Base-by-base conservation (phyloP, 371 early-diverging fungal genomes). In the Syncephalis plumigaleata region DNA sequence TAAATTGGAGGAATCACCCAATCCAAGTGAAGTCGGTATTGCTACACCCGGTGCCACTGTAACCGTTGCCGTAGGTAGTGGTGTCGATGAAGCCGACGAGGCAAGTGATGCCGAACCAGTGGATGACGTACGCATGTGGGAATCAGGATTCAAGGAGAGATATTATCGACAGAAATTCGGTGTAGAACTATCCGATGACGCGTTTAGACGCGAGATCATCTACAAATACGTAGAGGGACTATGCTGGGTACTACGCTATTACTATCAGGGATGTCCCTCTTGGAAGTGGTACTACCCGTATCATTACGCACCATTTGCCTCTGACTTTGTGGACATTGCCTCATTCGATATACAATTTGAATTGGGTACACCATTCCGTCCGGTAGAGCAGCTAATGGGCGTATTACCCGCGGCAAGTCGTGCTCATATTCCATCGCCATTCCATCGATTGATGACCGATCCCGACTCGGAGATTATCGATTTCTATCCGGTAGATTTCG, bases 231-330 rank as follows among this genome's bases (percentile, higher is more conserved):
- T 96, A 39, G 89, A 93, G 59, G 98, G 98, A n/a, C 70, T 98
- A 26, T 82, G 85, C 54, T 98, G 99, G 99, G 92, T 98, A 21
- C 78, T 95, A 48, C 78, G 80, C 55, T 99, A 99, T 64, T 99
- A 99, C 57, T 91, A 91, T 61, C 74, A 81, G 57, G 79, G 96
- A 17, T 84, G 85, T 50, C 86, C 80, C 11, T 89, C 91, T 18
- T 99, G 99, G 99, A 79, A 84, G 27, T 99, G 96, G 95, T 98
- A 81, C 67, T 99, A 87, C 60, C 98, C 98, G 2, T 90, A 86
- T 62, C 90, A 98, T 64, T 99, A 95, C 64, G 89, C 98, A 17
- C 99, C 99, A 9, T 87, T 91, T 66, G 87, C 89, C 2, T 77
- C 79, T 3, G 93, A 95, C 63, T 87, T 98, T 58, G 68, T 75